phyloP scores from a whole-genome alignment of 1,284 basidiomycete genomes.

The Trichosporon sp. region DNA sequence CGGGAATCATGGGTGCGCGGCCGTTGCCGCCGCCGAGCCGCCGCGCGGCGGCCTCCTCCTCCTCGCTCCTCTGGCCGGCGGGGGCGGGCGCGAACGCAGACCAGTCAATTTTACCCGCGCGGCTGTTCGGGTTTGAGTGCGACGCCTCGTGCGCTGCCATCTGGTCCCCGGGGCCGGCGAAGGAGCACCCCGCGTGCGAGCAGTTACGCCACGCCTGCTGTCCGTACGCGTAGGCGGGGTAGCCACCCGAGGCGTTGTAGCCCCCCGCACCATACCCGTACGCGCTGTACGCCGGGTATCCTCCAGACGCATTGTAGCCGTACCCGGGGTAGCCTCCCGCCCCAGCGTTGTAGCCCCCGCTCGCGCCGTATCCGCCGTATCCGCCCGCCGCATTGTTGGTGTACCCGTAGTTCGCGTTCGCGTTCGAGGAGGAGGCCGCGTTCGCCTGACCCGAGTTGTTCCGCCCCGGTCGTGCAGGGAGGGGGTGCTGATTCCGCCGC shows the following conservation, averaged over 20 bases:
- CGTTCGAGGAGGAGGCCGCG: not conserved
- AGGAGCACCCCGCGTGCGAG: slow-evolving; percentile 41
- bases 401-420: not conserved
- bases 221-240: not conserved
- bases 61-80: slow-evolving; percentile 55
- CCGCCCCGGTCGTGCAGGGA: not conserved
- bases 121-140: slow-evolving; percentile 60
- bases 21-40: slow-evolving; percentile 54
- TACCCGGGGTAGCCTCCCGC: slow-evolving; percentile 8
- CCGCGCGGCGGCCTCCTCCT: slow-evolving; percentile 59
- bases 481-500: slow-evolving; percentile 6
- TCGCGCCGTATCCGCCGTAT: not conserved
- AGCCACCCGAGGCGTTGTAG: slow-evolving; percentile 3
- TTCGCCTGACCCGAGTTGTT: not conserved
- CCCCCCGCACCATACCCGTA: slow-evolving; percentile 5
- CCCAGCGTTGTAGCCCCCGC: slow-evolving; percentile 1
- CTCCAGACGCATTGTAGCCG: slow-evolving; percentile 10
- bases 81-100: slow-evolving; percentile 50
- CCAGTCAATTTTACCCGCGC: not conserved
- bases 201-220: not conserved
- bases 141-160: slow-evolving; percentile 85
- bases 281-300: not conserved
- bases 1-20: slow-evolving; percentile 62
- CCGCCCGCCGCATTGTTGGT: not conserved
- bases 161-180: slow-evolving; percentile 66